Evolutionary conservation across 1,284 basidiomycete species (phyloP).

Genomic region (Cryptococcus sp.): DNA sequence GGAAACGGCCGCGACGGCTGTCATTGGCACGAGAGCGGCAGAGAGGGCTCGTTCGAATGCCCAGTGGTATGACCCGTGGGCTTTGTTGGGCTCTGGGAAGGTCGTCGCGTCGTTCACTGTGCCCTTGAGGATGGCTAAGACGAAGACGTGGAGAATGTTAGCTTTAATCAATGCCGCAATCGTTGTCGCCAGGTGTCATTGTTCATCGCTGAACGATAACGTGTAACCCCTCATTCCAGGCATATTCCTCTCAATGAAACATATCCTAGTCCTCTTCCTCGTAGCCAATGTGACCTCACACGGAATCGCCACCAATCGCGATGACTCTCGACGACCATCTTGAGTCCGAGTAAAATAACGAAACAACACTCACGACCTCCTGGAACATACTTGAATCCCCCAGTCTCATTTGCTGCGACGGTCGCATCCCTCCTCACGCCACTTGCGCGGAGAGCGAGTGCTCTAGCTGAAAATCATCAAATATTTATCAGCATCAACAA

Average conservation of each 20-base stretch:
- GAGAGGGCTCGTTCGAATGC: conserved; percentile 91
- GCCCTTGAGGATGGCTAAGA: conserved; percentile 80
- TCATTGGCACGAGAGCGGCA: conserved; percentile 83
- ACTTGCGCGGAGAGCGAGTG: conserved; percentile 36
- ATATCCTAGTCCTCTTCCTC: no score
- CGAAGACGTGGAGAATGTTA: not conserved
- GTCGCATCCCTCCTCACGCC: conserved; percentile 25
- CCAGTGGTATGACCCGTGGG: conserved; percentile 97
- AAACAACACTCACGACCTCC: conserved; percentile 51
- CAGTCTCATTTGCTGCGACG: conserved; percentile 48
- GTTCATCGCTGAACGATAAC: no score
- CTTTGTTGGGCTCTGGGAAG: conserved; percentile 76
- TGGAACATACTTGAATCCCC: conserved; percentile 52
- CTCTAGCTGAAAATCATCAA: conserved; percentile 42
- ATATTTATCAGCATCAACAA: conserved; percentile 3
- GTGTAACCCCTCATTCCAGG: no score
- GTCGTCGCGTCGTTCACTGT: conserved; percentile 93
- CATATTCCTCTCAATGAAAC: no score
- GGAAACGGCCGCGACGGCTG: conserved; percentile 73
- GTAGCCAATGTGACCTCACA: no score
- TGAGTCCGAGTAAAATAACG: not conserved
- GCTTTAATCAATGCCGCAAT: not conserved
- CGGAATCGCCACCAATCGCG: not conserved
- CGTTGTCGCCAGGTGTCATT: no score
- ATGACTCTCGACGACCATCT: no score